A percentile compares a stretch with the other conserved stretches of the same genome.
Evolutionary conservation across 139 green algal species (phyloP).

Genomic region (Coccomyxa sp.): DNA sequence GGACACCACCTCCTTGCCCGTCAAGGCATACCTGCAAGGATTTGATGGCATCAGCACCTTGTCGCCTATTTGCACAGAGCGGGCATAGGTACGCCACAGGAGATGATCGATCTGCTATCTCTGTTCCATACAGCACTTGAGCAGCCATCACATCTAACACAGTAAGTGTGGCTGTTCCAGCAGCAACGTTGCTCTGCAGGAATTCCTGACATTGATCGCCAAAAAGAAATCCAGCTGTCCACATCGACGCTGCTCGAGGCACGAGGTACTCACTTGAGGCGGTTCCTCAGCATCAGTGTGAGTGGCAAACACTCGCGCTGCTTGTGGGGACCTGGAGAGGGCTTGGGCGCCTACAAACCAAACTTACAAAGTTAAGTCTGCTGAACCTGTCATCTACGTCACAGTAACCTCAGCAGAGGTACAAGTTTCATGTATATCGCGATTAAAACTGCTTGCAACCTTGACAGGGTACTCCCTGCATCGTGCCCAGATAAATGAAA

Average conservation of each 20-base stretch:
- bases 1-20: conserved; percentile 87
- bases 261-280: conserved; percentile 82
- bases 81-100: no score
- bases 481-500: no score
- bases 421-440: neutral
- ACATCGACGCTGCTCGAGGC: no score
- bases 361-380: neutral
- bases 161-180: no score
- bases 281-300: conserved; percentile 94
- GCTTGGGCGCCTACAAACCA: conserved; percentile 90
- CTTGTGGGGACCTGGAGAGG: conserved; percentile 94
- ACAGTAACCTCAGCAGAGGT: neutral
- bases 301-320: conserved; percentile 96
- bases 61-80: neutral
- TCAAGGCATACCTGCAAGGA: conserved; percentile 92
- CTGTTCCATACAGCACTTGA: neutral
- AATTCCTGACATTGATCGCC: no score
- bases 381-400: neutral
- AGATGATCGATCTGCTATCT: neutral
- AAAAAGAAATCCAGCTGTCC: neutral
- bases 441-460: neutral
- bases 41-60: no score
- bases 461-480: neutral
- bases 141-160: no score
- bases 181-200: no score